Evolutionary conservation across 345 rosid species (phyloP).

Genomic region (Clausena lansium): DNA sequence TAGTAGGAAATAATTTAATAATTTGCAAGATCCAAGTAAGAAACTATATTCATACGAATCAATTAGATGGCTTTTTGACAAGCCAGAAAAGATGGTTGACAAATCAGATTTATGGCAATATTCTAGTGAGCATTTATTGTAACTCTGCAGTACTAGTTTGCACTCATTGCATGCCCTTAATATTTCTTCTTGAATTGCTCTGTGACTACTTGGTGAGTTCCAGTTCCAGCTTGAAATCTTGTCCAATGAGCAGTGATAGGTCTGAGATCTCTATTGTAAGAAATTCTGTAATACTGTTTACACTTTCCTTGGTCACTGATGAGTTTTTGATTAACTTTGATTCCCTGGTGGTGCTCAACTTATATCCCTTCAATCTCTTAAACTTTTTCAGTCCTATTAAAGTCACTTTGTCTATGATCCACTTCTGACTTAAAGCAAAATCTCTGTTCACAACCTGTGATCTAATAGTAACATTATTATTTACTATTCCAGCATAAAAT

Average conservation of each 20-base stretch:
- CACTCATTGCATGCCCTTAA: neutral
- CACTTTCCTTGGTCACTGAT: neutral
- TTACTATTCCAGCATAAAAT: neutral
- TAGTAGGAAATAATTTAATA: too few species aligned
- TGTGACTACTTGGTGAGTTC: neutral
- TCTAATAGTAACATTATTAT: neutral
- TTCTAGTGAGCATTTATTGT: neutral
- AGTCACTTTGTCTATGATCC: neutral
- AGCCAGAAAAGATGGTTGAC: neutral
- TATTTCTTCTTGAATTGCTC: neutral
- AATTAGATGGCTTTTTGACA: neutral
- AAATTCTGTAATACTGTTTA: neutral
- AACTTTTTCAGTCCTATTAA: neutral
- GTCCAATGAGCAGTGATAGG: neutral
- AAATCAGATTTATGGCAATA: neutral
- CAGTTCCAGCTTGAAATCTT: neutral
- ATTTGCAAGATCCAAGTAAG: neutral
- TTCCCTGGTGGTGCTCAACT: neutral
- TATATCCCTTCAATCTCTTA: neutral
- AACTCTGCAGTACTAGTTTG: neutral
- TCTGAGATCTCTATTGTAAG: neutral
- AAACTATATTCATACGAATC: too few species aligned
- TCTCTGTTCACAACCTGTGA: neutral
- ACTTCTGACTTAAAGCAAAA: conserved; percentile 1
- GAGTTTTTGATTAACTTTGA: neutral